Evolutionary conservation across 2,329 filamentous ascomycete species (phyloP), one percentile per base, ranked within the genome.

Genomic region (Cryphonectria radicalis): DNA sequence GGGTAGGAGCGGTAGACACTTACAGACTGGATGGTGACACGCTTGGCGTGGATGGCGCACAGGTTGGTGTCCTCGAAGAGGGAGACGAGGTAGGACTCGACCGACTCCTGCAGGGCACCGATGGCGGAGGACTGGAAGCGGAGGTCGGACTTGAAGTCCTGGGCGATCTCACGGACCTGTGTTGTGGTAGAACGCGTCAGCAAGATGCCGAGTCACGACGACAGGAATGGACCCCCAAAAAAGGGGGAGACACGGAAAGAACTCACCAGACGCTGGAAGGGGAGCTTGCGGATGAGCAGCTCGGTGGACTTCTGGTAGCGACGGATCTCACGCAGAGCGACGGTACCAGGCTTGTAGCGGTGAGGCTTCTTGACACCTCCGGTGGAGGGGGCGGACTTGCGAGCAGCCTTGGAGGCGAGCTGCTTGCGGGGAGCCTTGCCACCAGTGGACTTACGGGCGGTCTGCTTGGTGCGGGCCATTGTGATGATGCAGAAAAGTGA

Each of bases 61-160:
- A 97, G 87, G 88, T 98, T 98, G 86, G 95, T 98, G 82, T 98
- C 95, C 85, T 98, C 95, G 79, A 98, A 98, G 76, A 98, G 92
- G 62, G 95, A 97, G 84, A 98, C 95, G 79, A 99, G 92, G 87
- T 98, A 98, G 2, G 96, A 97, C 88, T 99, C 96, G 76, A 97
- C 95, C 69, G 96, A 97, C 89, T 99, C 96, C 87, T 99, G 95
- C 57, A 99, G 91, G 76, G 96, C 96, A 80, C 94, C 93, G 81
- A 99, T 98, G 83, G 96, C 96, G 63, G 95, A 97, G 35, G 94
- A 97, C 88, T 99, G 96, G 93, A 98, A 99, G 82, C 95, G 93
- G 74, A 97, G 92, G 76, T 97, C 93, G 78, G 93, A 95, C 87
- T 97, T 97, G 89, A 97, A 94, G 85, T 97, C 93, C 83, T 97